Base-by-base conservation (phyloP, 139 green algal species). In the Coelastrella sp. region DNA sequence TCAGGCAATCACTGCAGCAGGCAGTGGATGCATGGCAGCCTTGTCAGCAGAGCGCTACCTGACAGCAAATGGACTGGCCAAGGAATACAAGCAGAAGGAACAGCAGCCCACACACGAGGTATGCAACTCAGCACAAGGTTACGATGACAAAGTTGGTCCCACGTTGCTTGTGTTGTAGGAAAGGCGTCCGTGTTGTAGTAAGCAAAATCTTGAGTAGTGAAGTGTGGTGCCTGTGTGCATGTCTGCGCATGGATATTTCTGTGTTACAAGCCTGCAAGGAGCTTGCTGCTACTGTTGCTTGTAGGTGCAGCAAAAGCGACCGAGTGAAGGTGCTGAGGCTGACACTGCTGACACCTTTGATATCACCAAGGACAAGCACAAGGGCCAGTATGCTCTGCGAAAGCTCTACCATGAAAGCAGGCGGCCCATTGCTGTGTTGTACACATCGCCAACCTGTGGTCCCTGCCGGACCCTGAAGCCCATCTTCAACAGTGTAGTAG, bases 321-420 rank as follows among this genome's bases (percentile, higher is more conserved):
- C 48, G 35, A 34, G 45, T 9, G 41, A 51, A 3, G 71, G n/a
- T 23, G n/a, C 40, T 9, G 38, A 57, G 21, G 75, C 75, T 0
- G 85, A 91, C 66, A 87, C 88, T 25, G 86, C 91, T 63, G 91
- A 94, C 38, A 87, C 77, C 25, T 94, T 97, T 73, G 94, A 98
- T 86, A 79, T 91, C 37, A 74, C 11, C 8, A 51, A 57, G 3
- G 91, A 92, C 68, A 92, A 91, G 80, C 95, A 99, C 91, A 92
- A 90, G 76, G 97, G 97, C 2, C 95, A 99, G 92, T 96, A 94
- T 77, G 97, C 97, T 17, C 91, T 99, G 68, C 92, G 97, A 3
- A 97, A 96, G 90, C 93, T 99, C n/a, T 99, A 99, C 88, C 97
- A 99, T 82, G 96, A 98, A 89, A 96, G 83, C 40, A 81, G 94